Conservation (phyloP, 2,329 filamentous ascomycete species). For the Lachnellula subtilissima region DNA sequence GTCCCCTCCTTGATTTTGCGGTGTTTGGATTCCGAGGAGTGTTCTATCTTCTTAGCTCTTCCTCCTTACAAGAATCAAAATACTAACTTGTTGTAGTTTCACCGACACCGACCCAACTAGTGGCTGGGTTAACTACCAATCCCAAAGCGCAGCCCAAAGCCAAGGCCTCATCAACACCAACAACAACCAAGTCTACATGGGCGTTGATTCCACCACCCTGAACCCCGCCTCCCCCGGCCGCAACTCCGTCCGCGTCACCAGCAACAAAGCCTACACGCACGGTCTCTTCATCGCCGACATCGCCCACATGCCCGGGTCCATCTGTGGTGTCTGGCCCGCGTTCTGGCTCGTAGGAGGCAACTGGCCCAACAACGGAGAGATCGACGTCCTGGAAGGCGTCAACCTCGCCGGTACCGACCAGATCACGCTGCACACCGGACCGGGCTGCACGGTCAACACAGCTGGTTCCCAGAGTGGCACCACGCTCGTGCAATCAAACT, state of each 20-base stretch:
- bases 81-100: background rate
- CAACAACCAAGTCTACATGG: slow-evolving; percentile 58
- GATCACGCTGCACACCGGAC: slow-evolving; percentile 57
- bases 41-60: too few species aligned
- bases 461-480: slow-evolving; percentile 39
- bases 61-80: too few species aligned
- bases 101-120: slow-evolving; percentile 55
- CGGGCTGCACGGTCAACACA: slow-evolving; percentile 40
- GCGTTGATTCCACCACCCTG: slow-evolving; percentile 58
- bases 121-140: slow-evolving; percentile 61
- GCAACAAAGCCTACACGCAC: slow-evolving; percentile 57
- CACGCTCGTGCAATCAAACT: slow-evolving; percentile 36
- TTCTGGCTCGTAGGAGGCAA: slow-evolving; percentile 52
- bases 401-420: slow-evolving; percentile 56
- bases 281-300: slow-evolving; percentile 70
- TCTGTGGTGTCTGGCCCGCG: slow-evolving; percentile 71
- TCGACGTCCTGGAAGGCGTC: slow-evolving; percentile 64
- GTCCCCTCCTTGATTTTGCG: too few species aligned
- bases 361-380: slow-evolving; percentile 61
- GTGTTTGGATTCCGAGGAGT: too few species aligned
- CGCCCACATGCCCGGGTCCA: slow-evolving; percentile 65
- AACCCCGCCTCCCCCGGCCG: slow-evolving; percentile 47
- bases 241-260: slow-evolving; percentile 61
- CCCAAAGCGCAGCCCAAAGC: slow-evolving; percentile 45
- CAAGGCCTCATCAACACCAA: slow-evolving; percentile 53